These are phyloP conservation scores for Oryza longistaminata DNA, from an alignment of 176 grass and related monocot genomes.

Conservation along the genomic window DNA sequence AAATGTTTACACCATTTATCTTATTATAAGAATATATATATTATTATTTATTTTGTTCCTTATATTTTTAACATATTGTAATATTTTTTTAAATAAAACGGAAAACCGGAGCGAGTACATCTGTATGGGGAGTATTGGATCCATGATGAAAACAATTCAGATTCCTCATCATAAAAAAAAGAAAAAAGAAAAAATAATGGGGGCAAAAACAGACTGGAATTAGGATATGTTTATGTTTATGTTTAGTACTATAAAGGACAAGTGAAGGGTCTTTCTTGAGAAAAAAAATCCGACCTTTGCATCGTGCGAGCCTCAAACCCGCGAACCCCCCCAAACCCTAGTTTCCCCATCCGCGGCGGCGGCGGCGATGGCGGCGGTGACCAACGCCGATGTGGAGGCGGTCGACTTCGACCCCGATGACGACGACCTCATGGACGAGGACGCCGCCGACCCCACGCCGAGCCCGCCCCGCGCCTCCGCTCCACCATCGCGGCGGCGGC, in stretches of 20 bases:
- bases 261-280: neutral
- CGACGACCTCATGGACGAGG: constrained; percentile 97
- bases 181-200: too few species aligned
- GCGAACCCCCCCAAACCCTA: neutral
- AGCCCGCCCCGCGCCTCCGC: constrained; percentile 55
- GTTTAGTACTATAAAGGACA: neutral
- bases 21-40: too few species aligned
- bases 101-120: too few species aligned
- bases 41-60: too few species aligned
- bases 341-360: constrained; percentile 1
- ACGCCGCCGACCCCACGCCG: constrained; percentile 46
- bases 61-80: too few species aligned
- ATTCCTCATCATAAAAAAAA: too few species aligned
- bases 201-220: neutral
- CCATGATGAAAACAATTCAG: too few species aligned
- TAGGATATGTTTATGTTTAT: neutral
- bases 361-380: constrained; percentile 39
- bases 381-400: constrained; percentile 69
- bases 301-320: constrained; percentile 5
- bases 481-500: constrained; percentile 69
- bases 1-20: too few species aligned
- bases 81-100: too few species aligned
- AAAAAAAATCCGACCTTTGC: constrained; percentile 4
- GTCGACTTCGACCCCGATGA: constrained; percentile 91
- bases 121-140: too few species aligned